Percentiles rank a stretch among this genome's conserved stretches.
phyloP scores from a whole-genome alignment of 352 stramenopile genomes.

The Pythium insidiosum region DNA sequence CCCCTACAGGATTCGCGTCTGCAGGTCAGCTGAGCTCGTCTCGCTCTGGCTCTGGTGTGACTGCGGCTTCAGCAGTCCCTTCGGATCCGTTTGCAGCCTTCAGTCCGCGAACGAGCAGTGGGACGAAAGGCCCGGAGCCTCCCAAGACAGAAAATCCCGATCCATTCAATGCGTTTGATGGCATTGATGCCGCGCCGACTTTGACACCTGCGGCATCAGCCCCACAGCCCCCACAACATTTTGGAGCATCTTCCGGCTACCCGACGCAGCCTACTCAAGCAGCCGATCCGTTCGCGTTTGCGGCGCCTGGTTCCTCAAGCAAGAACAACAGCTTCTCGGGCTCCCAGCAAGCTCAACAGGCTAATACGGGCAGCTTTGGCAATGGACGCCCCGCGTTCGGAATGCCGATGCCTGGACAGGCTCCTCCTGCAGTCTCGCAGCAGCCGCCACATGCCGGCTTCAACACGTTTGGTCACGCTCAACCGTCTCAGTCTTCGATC shows the following conservation, averaged over 20 bases:
- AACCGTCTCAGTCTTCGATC: too few relatives aligned
- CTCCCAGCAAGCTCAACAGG: conserved; percentile 8
- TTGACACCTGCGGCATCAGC: too few relatives aligned
- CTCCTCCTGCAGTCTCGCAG: too few relatives aligned
- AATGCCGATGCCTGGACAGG: too few relatives aligned
- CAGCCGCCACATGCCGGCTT: too few relatives aligned
- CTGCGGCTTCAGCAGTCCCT: conserved; percentile 3
- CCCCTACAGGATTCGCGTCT: conserved; percentile 15
- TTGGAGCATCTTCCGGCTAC: conserved; percentile 7
- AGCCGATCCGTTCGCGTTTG: conserved; percentile 47
- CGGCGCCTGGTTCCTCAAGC: conserved; percentile 7
- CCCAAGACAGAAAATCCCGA: conserved; percentile 4
- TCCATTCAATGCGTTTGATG: conserved; percentile 46
- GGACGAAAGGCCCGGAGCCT: conserved; percentile 5
- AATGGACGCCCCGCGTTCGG: too few relatives aligned
- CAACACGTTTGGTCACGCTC: too few relatives aligned
- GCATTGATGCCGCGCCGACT: too few relatives aligned
- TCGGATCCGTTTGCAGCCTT: conserved; percentile 37
- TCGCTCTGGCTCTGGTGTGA: conserved; percentile 8
- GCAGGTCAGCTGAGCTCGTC: conserved; percentile 8
- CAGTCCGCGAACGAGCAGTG: conserved; percentile 12
- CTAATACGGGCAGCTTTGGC: conserved; percentile 10
- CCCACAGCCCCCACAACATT: conserved; percentile 6
- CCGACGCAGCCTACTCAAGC: conserved; percentile 1
- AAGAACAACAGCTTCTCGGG: conserved; percentile 23